Evolutionary conservation across 2,329 filamentous ascomycete species (phyloP), one percentile per base, ranked within the genome.

Genomic region (Aspergillus terreus): DNA sequence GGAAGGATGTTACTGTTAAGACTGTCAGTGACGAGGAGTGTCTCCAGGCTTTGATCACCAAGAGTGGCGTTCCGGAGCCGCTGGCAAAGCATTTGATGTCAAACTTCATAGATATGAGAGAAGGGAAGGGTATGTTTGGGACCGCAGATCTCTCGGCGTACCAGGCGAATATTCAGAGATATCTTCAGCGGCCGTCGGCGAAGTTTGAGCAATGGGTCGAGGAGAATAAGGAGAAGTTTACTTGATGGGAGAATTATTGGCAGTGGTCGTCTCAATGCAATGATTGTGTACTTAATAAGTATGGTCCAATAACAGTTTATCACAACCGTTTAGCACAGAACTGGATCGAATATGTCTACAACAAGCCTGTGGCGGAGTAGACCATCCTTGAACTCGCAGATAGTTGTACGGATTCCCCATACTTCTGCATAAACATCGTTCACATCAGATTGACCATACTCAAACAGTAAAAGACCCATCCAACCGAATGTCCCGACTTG

Each of bases 191-290:
- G 42, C 53, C 62, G 15, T 53, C 68, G 6, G 58, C 54, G 21
- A 53, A 42, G 11, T 69, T 74, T 49, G 53, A 65, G 41, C 61
- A 72, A 19, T 75, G 69, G 68, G 62, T 66, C 11, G 58, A 63
- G 30, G 54, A 51, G 33, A 69, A 74, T 47, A 65, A 61, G 52
- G 53, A 56, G 10, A 52, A 53, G 15, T 65, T 66, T 44, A 32
- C 45, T 44, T 56, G 40, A 50, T 30, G 21, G 52, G 35, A 9
- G 14, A 6, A 6, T 14, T 15, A 23, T 23, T 23, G 23, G 6
- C 6, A 23, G 23, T 23, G 4, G 23, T 23, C 23, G 23, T 23
- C 23, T 23, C 23, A 23, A 23, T 5, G 4, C 23, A 23, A 5
- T 23, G 1, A 30, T 11, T 7, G 10, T 30, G 27, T 30, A 30